Evolutionary conservation across 1,284 basidiomycete genomes (phyloP).

Genomic region (Ceratobasidium sp.): DNA sequence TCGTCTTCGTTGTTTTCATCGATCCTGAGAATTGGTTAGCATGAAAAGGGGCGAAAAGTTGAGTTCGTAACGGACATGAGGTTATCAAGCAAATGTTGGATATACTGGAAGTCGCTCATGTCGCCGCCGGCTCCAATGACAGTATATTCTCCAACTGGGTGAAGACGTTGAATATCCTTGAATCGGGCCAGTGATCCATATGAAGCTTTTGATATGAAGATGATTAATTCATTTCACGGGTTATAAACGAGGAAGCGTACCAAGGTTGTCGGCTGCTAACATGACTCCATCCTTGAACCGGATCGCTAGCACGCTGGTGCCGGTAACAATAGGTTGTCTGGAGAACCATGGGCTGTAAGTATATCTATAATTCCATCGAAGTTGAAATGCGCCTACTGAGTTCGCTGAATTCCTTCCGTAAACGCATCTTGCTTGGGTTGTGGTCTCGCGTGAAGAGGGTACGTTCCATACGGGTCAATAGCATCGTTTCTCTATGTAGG

Average conservation of each 20-base stretch:
- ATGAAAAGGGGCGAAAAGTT: background rate
- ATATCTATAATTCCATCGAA: background rate
- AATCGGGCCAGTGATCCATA: conserved; percentile 98
- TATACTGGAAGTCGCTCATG: conserved; percentile 98
- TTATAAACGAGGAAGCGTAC: conserved; percentile 55
- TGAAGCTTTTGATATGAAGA: conserved; percentile 73
- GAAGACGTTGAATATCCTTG: conserved; percentile 93
- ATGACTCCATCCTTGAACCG: conserved; percentile 97
- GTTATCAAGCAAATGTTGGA: conserved; percentile 83
- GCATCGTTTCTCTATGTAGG: conserved; percentile 75
- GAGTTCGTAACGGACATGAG: conserved; percentile 68
- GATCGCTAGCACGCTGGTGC: conserved; percentile 94
- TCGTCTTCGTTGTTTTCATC: conserved; percentile 88
- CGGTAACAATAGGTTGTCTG: conserved; percentile 96
- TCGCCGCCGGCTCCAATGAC: conserved; percentile 95
- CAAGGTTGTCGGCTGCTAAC: conserved; percentile 99
- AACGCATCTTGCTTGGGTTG: conserved; percentile 70
- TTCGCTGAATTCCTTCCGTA: conserved; percentile 76
- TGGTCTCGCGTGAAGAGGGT: conserved; percentile 75
- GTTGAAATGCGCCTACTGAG: conserved; percentile 73
- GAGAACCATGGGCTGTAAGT: background rate
- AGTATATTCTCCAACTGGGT: conserved; percentile 86
- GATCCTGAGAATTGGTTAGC: conserved; percentile 60
- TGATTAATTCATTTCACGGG: background rate
- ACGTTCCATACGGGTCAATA: conserved; percentile 79